Conservation (phyloP, 2,329 filamentous ascomycete genomes). For the Exophiala sp. region DNA sequence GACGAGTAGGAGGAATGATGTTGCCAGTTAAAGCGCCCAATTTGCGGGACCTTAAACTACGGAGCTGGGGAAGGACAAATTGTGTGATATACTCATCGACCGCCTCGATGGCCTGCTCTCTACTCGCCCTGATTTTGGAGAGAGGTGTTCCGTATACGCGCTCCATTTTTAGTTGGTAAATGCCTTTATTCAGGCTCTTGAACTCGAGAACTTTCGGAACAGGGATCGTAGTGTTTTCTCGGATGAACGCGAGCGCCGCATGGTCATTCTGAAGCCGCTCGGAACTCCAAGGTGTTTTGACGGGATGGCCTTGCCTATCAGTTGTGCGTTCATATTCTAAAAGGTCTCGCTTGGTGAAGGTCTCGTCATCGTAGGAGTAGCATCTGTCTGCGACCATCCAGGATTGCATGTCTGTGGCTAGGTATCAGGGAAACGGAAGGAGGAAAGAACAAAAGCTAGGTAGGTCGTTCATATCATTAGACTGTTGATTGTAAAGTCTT, state of each 20-base stretch:
- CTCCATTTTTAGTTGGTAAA: conserved; percentile 7
- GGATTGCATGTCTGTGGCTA: no score
- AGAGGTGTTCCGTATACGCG: conserved; percentile 8
- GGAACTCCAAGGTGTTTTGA: background rate
- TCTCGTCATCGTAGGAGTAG: no score
- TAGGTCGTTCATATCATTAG: no score
- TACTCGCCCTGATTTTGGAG: conserved; percentile 1
- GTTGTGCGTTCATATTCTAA: no score
- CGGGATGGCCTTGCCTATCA: no score
- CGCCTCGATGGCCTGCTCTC: conserved; percentile 3
- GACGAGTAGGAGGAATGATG: background rate
- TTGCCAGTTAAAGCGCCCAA: conserved; percentile 5
- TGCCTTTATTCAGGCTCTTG: conserved; percentile 1
- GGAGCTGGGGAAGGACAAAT: conserved; percentile 6
- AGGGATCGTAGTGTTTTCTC: conserved; percentile 10
- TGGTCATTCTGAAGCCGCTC: conserved; percentile 9
- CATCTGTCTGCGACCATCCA: no score
- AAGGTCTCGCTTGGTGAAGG: no score
- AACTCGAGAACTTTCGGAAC: conserved; percentile 11
- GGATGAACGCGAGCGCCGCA: conserved; percentile 7
- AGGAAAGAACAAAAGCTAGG: no score
- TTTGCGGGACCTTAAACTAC: conserved; percentile 2
- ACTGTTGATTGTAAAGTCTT: no score
- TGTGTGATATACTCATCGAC: conserved; percentile 8
- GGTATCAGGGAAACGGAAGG: no score